Base-by-base conservation (phyloP, 1,284 basidiomycete genomes). In the Apiotrichum brassicae region DNA sequence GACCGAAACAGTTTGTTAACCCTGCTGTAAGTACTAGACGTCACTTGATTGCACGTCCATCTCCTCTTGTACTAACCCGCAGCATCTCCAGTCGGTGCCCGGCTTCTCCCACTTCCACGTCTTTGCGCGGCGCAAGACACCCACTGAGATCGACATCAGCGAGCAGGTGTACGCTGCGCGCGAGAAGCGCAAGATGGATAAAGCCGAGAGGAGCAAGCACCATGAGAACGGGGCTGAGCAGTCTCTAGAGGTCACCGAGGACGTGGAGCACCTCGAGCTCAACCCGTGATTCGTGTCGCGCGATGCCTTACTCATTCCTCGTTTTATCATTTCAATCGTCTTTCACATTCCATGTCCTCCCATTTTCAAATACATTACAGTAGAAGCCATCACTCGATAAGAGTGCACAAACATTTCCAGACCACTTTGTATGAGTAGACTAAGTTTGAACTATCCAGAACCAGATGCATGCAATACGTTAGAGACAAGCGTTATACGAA, bases 31-130 rank as follows among this genome's bases (percentile, higher is more conserved):
- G 61, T 57, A 14, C 37, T 4, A 13, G 7, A 23, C 6, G 11
- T 34, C 33, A 14, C 28, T 30, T 7, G 33, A 34, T 7, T 34
- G 33, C 16, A 34, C 11, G 11, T 14, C 14, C 16, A 14, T 9
- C 28, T 7, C 28, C 28, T 30, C 8, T 30, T 58, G 60, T 54
- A 58, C 61, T 48, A 60, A 63, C 51, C 58, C 54, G 13, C 57
- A 64, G 59, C 57, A 70, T 3, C 57, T 74, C 3, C 72, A 74
- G 58, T 64, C 60, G 19, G 65, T 74, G 3, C 67, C 63, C 3
- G 68, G 67, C 0, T 64, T 71, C 37, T 65, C 67, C 12, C 72
- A 74, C 51, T 71, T 70, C 53, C 72, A 74, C 54, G 62, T 74
- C 26, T 70, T 74, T 56, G 72, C 70, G 9, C 43, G 69, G 13